Base-by-base conservation (phyloP, 305 asterid species). In the Coffea humblotiana region DNA sequence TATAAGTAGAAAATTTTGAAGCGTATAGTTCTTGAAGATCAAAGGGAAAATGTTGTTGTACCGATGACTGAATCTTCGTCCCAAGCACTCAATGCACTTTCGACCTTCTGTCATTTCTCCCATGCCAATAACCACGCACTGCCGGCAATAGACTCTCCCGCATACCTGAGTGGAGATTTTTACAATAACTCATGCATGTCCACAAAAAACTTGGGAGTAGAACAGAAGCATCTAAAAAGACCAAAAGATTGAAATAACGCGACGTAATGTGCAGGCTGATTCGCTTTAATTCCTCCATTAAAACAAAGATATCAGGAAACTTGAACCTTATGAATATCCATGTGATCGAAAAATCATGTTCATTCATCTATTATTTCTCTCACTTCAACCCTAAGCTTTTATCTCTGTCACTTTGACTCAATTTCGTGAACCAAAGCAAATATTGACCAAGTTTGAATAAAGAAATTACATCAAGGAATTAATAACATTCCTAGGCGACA, bases 51-150 rank as follows among this genome's bases (percentile, higher is more conserved):
- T 25, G 19, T 3, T 37, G 4, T 40, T 35, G 66, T 88, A 93
- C 97, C 97, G 90, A 77, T 90, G 98, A 86, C 97, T 90, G 89
- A 93, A 92, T 88, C 89, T 87, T 86, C 89, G 90, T 21, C 98
- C 97, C 85, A 93, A 75, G 82, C 98, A 93, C n/a, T 92, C 89
- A 4, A 89, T 74, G 74, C 98, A 93, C 81, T 93, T 93, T 81
- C 98, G 87, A 43, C 98, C 96, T 86, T 93, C 92, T 0, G 90
- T 47, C 98, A 93, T 92, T 78, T 92, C 95, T 77, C 97, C 97
- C 98, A 93, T 93, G 32, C 98, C 98, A 27, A 86, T 84, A 64
- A 78, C 82, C 85, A 90, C 90, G 60, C 98, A 93, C n/a, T 86
- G 91, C 86, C 94, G 86, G 87, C 97, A 93, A 71, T 93, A 92